phyloP scores from a whole-genome alignment of 352 stramenopile genomes.

The Phytophthora idaei region DNA sequence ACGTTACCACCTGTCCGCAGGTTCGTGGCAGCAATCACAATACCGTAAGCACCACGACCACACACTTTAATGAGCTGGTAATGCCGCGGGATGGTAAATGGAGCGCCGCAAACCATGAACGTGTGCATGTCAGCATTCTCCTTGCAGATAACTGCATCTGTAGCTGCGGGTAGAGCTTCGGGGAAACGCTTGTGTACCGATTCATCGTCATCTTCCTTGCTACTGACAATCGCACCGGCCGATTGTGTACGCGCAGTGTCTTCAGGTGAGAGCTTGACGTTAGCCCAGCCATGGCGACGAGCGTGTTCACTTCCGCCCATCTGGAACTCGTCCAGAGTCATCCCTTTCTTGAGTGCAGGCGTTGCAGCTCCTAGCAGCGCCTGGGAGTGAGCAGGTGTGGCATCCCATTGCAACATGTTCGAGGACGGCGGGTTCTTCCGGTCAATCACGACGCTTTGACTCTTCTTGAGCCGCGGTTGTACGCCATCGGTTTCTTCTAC shows the following conservation, averaged over 20 bases:
- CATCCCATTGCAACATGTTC: conserved; percentile 80
- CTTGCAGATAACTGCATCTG: conserved; percentile 77
- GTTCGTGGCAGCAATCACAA: conserved; percentile 90
- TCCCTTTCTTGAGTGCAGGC: conserved; percentile 36
- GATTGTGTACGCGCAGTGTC: conserved; percentile 56
- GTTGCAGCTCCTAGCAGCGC: conserved; percentile 47
- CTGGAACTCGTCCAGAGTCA: conserved; percentile 49
- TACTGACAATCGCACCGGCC: conserved; percentile 51
- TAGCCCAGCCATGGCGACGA: conserved; percentile 76
- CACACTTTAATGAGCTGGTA: conserved; percentile 91
- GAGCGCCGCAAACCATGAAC: conserved; percentile 90
- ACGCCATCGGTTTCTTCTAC: conserved; percentile 39
- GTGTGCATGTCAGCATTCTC: conserved; percentile 89
- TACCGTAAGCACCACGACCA: conserved; percentile 86
- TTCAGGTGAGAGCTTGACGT: conserved; percentile 81
- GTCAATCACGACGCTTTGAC: conserved; percentile 78
- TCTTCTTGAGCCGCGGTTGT: conserved; percentile 75
- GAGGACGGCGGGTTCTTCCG: conserved; percentile 69
- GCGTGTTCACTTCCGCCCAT: conserved; percentile 35
- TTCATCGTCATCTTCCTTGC: conserved; percentile 35
- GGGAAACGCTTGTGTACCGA: conserved; percentile 51
- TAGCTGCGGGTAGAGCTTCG: conserved; percentile 29
- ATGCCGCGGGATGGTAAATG: conserved; percentile 85
- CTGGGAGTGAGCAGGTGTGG: conserved; percentile 38
- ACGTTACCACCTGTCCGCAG: conserved; percentile 82